Percentiles rank a stretch among this genome's conserved stretches.
These are phyloP conservation scores for Nannochloris sp. DNA, from an alignment of 139 green algal species.

Conservation along the genomic window DNA sequence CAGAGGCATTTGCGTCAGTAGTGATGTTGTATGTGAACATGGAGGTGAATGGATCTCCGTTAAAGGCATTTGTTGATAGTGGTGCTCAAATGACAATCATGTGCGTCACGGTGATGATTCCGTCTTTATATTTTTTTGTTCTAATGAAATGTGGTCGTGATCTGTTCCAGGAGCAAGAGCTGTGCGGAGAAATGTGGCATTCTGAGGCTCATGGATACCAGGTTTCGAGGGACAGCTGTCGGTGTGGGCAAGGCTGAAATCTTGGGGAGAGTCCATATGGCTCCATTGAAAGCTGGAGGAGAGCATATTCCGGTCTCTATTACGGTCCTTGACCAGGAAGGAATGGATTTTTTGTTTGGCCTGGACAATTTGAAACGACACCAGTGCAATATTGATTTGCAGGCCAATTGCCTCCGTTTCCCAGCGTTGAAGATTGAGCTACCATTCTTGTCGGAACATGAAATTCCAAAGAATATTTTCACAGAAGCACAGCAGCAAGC, in stretches of 20 bases:
- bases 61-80: slow-evolving; percentile 76
- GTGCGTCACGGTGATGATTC: neutral
- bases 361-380: slow-evolving; percentile 90
- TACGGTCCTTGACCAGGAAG: slow-evolving; percentile 81
- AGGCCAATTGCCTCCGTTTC: slow-evolving; percentile 56
- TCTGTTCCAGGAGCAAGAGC: neutral
- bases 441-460: slow-evolving; percentile 68
- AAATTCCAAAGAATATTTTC: slow-evolving; percentile 18
- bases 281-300: slow-evolving; percentile 58
- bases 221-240: slow-evolving; percentile 74
- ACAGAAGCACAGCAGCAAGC: neutral
- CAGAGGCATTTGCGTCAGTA: slow-evolving; percentile 68
- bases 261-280: slow-evolving; percentile 50
- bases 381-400: slow-evolving; percentile 66
- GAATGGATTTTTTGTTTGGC: slow-evolving; percentile 90
- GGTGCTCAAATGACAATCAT: slow-evolving; percentile 75
- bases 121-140: neutral
- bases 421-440: slow-evolving; percentile 34
- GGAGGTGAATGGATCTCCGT: slow-evolving; percentile 60
- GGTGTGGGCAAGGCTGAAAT: slow-evolving; percentile 85
- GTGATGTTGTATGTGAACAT: slow-evolving; percentile 82
- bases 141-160: neutral
- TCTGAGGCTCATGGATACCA: slow-evolving; percentile 77
- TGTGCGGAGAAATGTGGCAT: slow-evolving; percentile 72
- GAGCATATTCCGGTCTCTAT: slow-evolving; percentile 72